These are phyloP conservation scores for Aspergillus nomiae DNA, from an alignment of 2,329 filamentous ascomycete genomes.

Conservation along the genomic window DNA sequence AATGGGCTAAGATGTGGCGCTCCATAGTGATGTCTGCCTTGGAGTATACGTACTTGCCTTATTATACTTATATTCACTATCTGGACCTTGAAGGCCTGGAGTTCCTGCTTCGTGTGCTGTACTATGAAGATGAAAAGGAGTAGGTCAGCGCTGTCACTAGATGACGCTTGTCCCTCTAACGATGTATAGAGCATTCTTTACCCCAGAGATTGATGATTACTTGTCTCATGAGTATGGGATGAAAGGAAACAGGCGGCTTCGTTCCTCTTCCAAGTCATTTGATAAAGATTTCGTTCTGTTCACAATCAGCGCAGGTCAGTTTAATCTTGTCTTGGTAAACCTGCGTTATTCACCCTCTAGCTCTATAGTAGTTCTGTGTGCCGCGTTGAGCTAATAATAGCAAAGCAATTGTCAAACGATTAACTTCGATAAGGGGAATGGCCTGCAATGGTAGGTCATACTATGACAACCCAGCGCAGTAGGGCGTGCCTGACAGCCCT, in stretches of 20 bases:
- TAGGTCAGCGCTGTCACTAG: conserved; percentile 41
- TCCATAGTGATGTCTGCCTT: conserved; percentile 68
- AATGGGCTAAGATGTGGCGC: conserved; percentile 68
- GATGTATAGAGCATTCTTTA: conserved; percentile 52
- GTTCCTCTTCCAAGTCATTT: conserved; percentile 21
- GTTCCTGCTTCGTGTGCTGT: conserved; percentile 61
- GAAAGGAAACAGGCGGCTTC: conserved; percentile 26
- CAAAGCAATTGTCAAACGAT: conserved; percentile 50
- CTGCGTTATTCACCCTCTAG: neutral
- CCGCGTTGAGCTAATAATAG: conserved; percentile 7
- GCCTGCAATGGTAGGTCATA: conserved; percentile 51
- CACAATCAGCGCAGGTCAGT: conserved; percentile 52
- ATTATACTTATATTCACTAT: conserved; percentile 67
- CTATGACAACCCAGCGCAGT: neutral
- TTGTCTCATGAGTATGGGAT: conserved; percentile 20
- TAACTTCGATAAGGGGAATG: conserved; percentile 60
- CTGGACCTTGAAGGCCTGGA: conserved; percentile 65
- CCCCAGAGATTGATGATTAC: conserved; percentile 42
- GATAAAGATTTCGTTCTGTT: conserved; percentile 45
- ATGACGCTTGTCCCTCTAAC: conserved; percentile 7
- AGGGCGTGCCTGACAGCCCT: conserved; percentile 2
- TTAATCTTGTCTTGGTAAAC: neutral
- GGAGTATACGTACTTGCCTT: conserved; percentile 64
- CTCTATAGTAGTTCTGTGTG: neutral
- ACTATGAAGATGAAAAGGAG: conserved; percentile 59